Evolutionary conservation across 148 eudicot genomes (phyloP).

Genomic region (Persicaria tinctoria): DNA sequence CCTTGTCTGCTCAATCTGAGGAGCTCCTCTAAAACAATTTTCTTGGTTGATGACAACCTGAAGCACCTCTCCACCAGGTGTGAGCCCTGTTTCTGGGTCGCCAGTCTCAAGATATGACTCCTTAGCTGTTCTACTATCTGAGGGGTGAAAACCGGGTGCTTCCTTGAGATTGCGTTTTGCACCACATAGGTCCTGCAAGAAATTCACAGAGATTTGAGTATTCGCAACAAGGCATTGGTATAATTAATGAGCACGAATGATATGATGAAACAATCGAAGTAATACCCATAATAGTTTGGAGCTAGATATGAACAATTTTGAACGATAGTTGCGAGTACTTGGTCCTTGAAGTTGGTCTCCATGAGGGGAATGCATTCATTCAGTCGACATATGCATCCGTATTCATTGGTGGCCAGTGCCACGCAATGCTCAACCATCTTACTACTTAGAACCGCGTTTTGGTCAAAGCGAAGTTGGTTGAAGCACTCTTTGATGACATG

Average conservation of each 20-base stretch:
- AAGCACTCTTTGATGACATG: conserved; percentile 1
- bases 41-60: neutral
- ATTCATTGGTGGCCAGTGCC: neutral
- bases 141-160: neutral
- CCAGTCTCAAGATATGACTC: neutral
- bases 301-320: neutral
- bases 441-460: neutral
- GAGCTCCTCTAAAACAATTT: conserved; percentile 1
- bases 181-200: conserved; percentile 10
- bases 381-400: conserved; percentile 1
- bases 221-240: neutral
- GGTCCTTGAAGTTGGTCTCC: neutral
- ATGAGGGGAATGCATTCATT: neutral
- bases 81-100: neutral
- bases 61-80: conserved; percentile 6
- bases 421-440: neutral
- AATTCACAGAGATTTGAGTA: neutral
- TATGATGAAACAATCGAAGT: no score
- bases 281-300: neutral
- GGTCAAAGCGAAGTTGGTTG: neutral
- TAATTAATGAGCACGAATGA: neutral
- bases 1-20: neutral
- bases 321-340: neutral
- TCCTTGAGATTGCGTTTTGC: neutral
- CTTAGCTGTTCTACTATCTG: neutral